phyloP scores from a whole-genome alignment of 2,329 filamentous ascomycete genomes.

The Aspergillus tamarii region DNA sequence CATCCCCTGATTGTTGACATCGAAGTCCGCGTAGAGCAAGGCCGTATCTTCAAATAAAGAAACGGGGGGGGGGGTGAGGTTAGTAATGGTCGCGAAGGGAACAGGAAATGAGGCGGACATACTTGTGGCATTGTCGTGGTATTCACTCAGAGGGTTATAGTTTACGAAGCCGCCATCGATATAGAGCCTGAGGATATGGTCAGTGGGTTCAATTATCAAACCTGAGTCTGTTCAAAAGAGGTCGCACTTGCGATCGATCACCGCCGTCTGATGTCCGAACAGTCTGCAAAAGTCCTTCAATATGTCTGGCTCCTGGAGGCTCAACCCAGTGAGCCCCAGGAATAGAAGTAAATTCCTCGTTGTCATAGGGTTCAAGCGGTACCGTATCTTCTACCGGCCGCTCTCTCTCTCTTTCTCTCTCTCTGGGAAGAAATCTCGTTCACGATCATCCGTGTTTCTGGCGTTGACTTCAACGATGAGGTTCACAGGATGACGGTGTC shows the following conservation, averaged over 20 bases:
- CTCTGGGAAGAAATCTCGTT: neutral
- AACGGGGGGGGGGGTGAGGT: no score
- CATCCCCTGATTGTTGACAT: constrained; percentile 13
- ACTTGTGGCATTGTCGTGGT: constrained; percentile 10
- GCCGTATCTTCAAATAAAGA: neutral
- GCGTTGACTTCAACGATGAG: neutral
- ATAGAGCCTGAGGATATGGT: constrained; percentile 4
- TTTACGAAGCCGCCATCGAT: constrained; percentile 13
- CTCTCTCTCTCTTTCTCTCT: neutral
- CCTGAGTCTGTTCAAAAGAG: neutral
- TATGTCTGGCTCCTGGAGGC: constrained; percentile 4
- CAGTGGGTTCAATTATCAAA: neutral
- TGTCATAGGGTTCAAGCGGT: neutral
- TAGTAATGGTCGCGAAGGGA: neutral
- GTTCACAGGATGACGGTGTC: neutral
- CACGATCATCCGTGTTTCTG: neutral
- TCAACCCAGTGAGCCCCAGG: neutral
- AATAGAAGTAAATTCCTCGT: constrained; percentile 1
- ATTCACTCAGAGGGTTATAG: constrained; percentile 7
- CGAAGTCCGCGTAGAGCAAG: constrained; percentile 10
- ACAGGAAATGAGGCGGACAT: neutral
- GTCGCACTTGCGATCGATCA: constrained; percentile 11
- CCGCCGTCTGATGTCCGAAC: constrained; percentile 9
- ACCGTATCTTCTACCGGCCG: neutral
- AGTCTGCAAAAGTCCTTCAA: constrained; percentile 9